Base-by-base conservation (phyloP, 257 asterid species). In the Avicennia marina region DNA sequence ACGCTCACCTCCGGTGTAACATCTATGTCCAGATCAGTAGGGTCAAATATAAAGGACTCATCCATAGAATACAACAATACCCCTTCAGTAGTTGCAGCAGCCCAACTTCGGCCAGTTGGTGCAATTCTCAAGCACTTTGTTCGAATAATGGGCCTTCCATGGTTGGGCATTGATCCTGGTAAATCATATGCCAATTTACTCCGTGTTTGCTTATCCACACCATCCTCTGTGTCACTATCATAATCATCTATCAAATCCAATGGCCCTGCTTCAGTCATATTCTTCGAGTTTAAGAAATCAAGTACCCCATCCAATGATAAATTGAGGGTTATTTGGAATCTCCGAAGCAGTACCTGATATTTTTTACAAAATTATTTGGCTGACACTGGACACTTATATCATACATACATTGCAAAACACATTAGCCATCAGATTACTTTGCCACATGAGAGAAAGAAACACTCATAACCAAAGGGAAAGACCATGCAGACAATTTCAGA, bases 31-130 rank as follows among this genome's bases (percentile, higher is more conserved):
- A 93, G 96, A 76, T 93, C 98, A 12, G 98, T 93, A 53, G 98
- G 98, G 68, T 93, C 98, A 65, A 93, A 88, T 67, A 93, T 89
- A 63, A 88, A 82, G 58, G 95, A 77, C 52, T 89, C 97, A 25
- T 93, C 98, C 95, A 93, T 86, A 36, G 95, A 78, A 69, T 89
- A 93, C 46, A 93, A 12, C 69, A 88, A 60, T 33, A 93, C 97
- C 51, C 98, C 98, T 77, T 93, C 98, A 19, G 97, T 89, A 31
- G 98, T 93, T 55, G 98, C 98, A 56, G 98, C 98, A 44, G 98
- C 94, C 95, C 96, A 93, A 67, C 79, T 89, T 59, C 96, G 81
- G 43, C 98, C 98, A 38, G 98, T 93, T n/a, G 97, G 98, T 44
- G 98, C 85, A 55, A 93, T 86, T 69, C 81, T 86, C 68, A 93